A percentile compares a stretch with the other conserved stretches of the same genome.
These are phyloP conservation scores for Halophytophthora batemanensis DNA, from an alignment of 352 stramenopile genomes.

Conservation along the genomic window DNA sequence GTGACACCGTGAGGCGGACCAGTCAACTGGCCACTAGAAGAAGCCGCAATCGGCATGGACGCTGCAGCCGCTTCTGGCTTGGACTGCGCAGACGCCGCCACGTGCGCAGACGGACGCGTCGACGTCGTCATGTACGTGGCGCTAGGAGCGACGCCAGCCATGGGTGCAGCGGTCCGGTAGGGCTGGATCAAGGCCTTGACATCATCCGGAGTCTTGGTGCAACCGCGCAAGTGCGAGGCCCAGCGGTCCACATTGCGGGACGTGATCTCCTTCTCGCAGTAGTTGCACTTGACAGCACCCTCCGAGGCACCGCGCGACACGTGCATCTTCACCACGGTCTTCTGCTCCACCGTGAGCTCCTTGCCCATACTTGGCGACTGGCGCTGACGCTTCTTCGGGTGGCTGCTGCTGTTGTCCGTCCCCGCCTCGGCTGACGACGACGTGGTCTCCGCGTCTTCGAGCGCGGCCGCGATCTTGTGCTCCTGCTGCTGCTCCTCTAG, in stretches of 20 bases:
- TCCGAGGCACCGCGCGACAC: slow-evolving; percentile 59
- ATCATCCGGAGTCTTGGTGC: slow-evolving; percentile 71
- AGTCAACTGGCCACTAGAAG: slow-evolving; percentile 6
- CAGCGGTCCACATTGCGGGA: slow-evolving; percentile 83
- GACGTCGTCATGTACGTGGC: slow-evolving; percentile 4
- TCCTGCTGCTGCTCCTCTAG: slow-evolving; percentile 36
- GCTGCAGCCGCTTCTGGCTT: neutral
- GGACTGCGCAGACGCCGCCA: neutral
- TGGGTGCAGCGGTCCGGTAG: slow-evolving; percentile 18
- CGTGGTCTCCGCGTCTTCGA: slow-evolving; percentile 19
- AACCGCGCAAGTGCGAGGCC: slow-evolving; percentile 77
- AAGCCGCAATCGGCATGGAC: slow-evolving; percentile 7
- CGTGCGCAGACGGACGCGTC: neutral
- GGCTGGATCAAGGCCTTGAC: slow-evolving; percentile 79
- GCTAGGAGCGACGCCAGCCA: slow-evolving; percentile 1
- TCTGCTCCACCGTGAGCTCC: slow-evolving; percentile 68
- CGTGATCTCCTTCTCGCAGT: slow-evolving; percentile 84
- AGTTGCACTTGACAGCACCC: slow-evolving; percentile 70
- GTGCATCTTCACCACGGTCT: slow-evolving; percentile 74
- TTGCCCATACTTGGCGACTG: slow-evolving; percentile 39
- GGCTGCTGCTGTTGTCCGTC: neutral
- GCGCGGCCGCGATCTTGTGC: slow-evolving; percentile 26
- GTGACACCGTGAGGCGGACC: slow-evolving; percentile 22
- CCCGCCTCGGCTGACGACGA: slow-evolving; percentile 3
- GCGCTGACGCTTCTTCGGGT: slow-evolving; percentile 31